Evolutionary conservation across 805 yeast species (phyloP).

Genomic region (Saturnispora kantuleensis): DNA sequence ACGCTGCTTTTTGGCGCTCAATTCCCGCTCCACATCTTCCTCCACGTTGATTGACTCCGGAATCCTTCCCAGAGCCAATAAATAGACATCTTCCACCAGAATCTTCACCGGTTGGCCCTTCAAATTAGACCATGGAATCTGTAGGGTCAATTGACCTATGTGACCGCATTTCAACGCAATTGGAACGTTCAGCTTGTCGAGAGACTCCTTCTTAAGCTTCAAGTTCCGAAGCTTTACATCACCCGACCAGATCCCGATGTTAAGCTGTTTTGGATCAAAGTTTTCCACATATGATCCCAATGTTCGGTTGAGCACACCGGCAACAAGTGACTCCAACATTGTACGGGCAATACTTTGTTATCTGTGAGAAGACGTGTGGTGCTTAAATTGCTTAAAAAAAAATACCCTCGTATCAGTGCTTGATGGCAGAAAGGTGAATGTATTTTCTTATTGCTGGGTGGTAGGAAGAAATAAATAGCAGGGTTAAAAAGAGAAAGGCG

Average conservation of each 20-base stretch:
- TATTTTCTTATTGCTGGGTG: no score
- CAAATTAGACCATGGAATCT: constrained; percentile 94
- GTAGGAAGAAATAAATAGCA: no score
- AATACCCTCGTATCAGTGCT: no score
- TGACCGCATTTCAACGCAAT: constrained; percentile 83
- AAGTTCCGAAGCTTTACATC: constrained; percentile 81
- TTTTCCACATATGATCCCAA: constrained; percentile 79
- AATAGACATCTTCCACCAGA: constrained; percentile 73
- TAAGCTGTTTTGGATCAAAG: constrained; percentile 89
- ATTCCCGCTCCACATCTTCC: constrained; percentile 50
- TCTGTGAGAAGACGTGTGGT: no score
- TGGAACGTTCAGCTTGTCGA: constrained; percentile 80
- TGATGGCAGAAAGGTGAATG: no score
- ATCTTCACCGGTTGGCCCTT: constrained; percentile 89
- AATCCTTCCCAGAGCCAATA: constrained; percentile 69
- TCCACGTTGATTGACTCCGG: constrained; percentile 44
- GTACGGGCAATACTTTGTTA: background rate
- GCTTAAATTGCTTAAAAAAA: no score
- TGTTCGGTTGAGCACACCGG: constrained; percentile 50
- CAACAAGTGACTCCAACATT: constrained; percentile 62
- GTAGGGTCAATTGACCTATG: constrained; percentile 78
- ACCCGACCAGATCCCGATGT: constrained; percentile 96
- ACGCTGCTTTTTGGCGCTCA: constrained; percentile 56
- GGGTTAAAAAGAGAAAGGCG: no score
- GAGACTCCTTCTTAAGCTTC: constrained; percentile 74